Conservation (phyloP, 192 early-diverging fungal species). For the Umbelopsis sp. region DNA sequence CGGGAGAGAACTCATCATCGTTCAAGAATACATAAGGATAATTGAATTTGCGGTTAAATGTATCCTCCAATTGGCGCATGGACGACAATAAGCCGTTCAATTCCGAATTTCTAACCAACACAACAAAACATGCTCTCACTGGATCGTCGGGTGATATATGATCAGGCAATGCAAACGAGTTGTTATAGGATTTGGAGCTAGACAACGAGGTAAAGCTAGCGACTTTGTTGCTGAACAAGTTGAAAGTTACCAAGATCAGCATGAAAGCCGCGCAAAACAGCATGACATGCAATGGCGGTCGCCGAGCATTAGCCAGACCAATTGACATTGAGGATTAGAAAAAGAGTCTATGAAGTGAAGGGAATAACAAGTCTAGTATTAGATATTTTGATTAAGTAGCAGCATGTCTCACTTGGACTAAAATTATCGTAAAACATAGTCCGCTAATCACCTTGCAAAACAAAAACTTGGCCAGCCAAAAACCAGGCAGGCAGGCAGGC, state of each 20-base stretch:
- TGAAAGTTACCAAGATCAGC: neutral
- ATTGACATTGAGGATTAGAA: neutral
- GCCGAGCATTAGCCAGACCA: neutral
- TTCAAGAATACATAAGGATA: conserved; percentile 94
- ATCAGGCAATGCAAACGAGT: neutral
- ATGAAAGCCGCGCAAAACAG: neutral
- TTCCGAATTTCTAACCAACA: conserved; percentile 79
- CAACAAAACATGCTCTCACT: conserved; percentile 37
- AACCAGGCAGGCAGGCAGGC: too few relatives aligned
- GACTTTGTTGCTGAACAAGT: neutral
- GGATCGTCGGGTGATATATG: conserved; percentile 21
- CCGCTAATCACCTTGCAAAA: neutral
- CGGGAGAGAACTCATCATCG: conserved; percentile 69
- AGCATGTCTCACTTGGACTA: neutral
- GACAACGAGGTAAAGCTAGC: neutral
- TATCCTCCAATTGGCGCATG: conserved; percentile 72
- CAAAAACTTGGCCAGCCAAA: too few relatives aligned
- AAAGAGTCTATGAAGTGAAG: neutral
- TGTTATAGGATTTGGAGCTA: neutral
- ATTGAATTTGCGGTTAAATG: conserved; percentile 77
- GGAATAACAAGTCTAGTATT: neutral
- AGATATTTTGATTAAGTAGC: neutral
- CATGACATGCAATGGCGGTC: conserved; percentile 6
- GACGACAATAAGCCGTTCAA: conserved; percentile 57
- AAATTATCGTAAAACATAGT: neutral